A percentile compares a stretch with the other conserved stretches of the same genome.
phyloP scores from a whole-genome alignment of 2,329 filamentous ascomycete genomes.

The Thielaviopsis ethacetica region DNA sequence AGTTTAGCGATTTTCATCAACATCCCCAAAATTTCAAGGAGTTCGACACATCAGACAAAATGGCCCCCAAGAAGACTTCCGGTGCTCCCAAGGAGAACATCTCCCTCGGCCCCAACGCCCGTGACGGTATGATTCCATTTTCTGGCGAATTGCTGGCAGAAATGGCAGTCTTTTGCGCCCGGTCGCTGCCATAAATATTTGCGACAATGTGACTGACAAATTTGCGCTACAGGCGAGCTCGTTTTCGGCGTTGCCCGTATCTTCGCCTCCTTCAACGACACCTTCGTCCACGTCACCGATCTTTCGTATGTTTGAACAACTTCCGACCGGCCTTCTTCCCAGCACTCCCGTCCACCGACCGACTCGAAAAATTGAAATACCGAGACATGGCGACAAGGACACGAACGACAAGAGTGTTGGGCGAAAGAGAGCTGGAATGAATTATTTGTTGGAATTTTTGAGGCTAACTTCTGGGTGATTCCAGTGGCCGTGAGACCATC shows the following conservation, averaged over 20 bases:
- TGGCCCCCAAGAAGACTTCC: slow-evolving; percentile 87
- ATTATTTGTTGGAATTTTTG: neutral
- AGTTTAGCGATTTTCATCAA: slow-evolving; percentile 11
- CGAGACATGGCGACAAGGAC: neutral
- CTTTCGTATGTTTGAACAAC: slow-evolving; percentile 51
- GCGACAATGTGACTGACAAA: slow-evolving; percentile 13
- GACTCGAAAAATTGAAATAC: neutral
- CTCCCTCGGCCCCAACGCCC: slow-evolving; percentile 89
- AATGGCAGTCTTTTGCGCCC: neutral
- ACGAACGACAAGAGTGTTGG: neutral
- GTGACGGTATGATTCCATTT: slow-evolving; percentile 53
- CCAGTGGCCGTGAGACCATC: slow-evolving; percentile 98
- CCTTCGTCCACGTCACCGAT: slow-evolving; percentile 99
- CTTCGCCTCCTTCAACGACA: slow-evolving; percentile 90
- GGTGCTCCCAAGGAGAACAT: slow-evolving; percentile 90
- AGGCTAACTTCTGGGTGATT: slow-evolving; percentile 54
- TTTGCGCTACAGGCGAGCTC: slow-evolving; percentile 55
- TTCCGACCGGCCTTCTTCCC: neutral
- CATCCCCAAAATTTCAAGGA: slow-evolving; percentile 13
- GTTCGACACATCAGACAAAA: slow-evolving; percentile 35
- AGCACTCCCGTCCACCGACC: neutral
- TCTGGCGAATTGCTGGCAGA: neutral
- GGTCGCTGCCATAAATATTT: neutral
- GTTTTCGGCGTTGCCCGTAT: slow-evolving; percentile 97
- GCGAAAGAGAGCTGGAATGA: neutral